Base-by-base conservation (phyloP, 805 yeast genomes). In the Wickerhamiella nectarea region DNA sequence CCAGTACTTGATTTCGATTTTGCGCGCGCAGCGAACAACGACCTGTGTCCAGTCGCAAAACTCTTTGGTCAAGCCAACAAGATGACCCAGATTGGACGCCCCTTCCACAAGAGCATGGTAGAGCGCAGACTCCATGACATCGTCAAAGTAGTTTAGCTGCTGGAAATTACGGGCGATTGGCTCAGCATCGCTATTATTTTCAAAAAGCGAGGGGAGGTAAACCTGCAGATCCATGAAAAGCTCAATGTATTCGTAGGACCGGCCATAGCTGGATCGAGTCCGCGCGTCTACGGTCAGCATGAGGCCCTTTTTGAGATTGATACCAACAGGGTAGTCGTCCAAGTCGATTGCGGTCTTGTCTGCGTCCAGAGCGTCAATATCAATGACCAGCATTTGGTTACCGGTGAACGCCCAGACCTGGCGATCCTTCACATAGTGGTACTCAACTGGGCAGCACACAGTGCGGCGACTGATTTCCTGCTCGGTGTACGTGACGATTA, bases 1-100 rank as follows among this genome's bases (percentile, higher is more conserved):
- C 81, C 81, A 75, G 53, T 70, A 71, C 34, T 63, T 66, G 39
- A 70, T 65, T 52, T 75, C 81, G 12, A 74, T 75, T 48, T 75
- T 75, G 25, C 81, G 60, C 26, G 78, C 70, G 51, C 79, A 74
- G 5, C 66, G 63, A 3, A 66, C 65, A 5, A 67, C 49, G 7
- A 66, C 63, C 25, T 61, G 65, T 7, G 61, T 50, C 52, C 56
- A 57, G 25, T 60, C 58, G 1, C 65, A 64, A 38, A 65, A 66
- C 38, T 53, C 48, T n/a, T 49, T 24, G 14, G 65, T 50, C 25
- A 66, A 54, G 20, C 49, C 46, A 9, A 57, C 47, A 2, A 61
- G 59, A 20, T 18, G 35, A 8, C 29, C n/a, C 9, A 52, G 47
- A 1, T 28, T 24, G 10, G 19, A 25, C n/a, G 36, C 49, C 17